These are phyloP conservation scores for Suillus plorans DNA, from an alignment of 768 basidiomycete species.

Conservation along the genomic window DNA sequence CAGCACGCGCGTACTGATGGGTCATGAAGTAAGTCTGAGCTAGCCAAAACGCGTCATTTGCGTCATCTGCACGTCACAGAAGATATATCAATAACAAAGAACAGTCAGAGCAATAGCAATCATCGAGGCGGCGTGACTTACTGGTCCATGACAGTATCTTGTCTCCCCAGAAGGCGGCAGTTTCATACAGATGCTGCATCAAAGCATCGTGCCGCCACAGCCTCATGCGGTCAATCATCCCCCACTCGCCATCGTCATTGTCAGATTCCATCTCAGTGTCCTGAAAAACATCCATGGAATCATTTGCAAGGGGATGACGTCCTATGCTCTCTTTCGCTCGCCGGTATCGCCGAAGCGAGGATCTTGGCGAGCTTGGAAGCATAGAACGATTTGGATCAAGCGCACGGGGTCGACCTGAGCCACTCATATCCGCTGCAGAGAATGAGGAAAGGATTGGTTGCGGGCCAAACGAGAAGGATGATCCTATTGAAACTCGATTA, in stretches of 20 bases:
- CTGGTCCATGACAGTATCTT: conserved; percentile 96
- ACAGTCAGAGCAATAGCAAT: not conserved
- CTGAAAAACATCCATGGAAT: conserved; percentile 72
- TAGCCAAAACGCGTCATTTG: conserved; percentile 99
- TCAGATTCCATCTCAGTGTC: conserved; percentile 61
- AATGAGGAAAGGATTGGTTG: conserved; percentile 74
- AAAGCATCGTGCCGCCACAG: conserved; percentile 97
- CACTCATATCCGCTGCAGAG: conserved; percentile 62
- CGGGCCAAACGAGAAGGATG: conserved; percentile 83
- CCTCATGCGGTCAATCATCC: conserved; percentile 92
- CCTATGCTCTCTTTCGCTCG: conserved; percentile 52
- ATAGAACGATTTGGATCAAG: conserved; percentile 83
- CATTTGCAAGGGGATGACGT: conserved; percentile 75
- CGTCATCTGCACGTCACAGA: conserved; percentile 59
- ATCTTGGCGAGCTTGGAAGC: conserved; percentile 69
- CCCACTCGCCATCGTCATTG: conserved; percentile 72
- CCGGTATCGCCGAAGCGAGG: conserved; percentile 61
- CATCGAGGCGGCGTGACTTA: conserved; percentile 41
- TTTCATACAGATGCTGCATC: conserved; percentile 97
- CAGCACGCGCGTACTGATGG: conserved; percentile 92
- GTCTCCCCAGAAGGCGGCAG: conserved; percentile 98
- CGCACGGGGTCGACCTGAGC: conserved; percentile 52
- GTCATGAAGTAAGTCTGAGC: conserved; percentile 97
- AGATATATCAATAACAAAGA: conserved; percentile 10
- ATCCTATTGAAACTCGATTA: conserved; percentile 67